Conservation (phyloP, 2,329 filamentous ascomycete genomes). For the Ascosphaera pollenicola region DNA sequence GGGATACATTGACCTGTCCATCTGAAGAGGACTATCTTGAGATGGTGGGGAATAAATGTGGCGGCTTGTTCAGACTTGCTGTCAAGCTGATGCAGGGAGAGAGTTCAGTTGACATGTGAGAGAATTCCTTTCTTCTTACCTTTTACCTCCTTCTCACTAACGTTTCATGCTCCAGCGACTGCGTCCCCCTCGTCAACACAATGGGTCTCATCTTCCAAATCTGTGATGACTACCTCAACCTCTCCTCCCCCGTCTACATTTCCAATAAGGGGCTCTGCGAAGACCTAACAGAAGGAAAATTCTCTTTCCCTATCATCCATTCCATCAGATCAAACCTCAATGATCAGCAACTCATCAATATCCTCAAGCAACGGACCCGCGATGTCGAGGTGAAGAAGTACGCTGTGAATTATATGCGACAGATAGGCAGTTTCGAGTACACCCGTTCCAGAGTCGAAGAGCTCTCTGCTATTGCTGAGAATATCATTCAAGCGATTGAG, state of each 20-base stretch:
- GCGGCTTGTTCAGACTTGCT: conserved; percentile 18
- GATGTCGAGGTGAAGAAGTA: conserved; percentile 74
- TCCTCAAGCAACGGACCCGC: conserved; percentile 63
- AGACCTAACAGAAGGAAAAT: conserved; percentile 13
- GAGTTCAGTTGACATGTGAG: conserved; percentile 5
- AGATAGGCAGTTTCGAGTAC: conserved; percentile 75
- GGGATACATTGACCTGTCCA: conserved; percentile 14
- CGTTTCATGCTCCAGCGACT: conserved; percentile 7
- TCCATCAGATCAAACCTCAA: conserved; percentile 27
- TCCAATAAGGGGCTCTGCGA: conserved; percentile 65
- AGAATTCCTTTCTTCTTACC: not conserved
- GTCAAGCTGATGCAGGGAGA: conserved; percentile 16
- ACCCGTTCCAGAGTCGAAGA: conserved; percentile 44
- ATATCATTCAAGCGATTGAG: not conserved
- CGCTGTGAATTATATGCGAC: conserved; percentile 77
- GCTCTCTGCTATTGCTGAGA: conserved; percentile 37
- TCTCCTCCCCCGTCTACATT: conserved; percentile 42
- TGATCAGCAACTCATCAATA: conserved; percentile 58
- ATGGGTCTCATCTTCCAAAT: conserved; percentile 16
- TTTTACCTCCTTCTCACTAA: conserved; percentile 4
- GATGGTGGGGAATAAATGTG: conserved; percentile 22
- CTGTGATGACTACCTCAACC: conserved; percentile 58
- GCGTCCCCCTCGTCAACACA: conserved; percentile 40
- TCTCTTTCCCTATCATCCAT: conserved; percentile 13
- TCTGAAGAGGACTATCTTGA: conserved; percentile 18